Evolutionary conservation across 2,329 filamentous ascomycete species (phyloP).

Genomic region (Clonostachys chloroleuca): DNA sequence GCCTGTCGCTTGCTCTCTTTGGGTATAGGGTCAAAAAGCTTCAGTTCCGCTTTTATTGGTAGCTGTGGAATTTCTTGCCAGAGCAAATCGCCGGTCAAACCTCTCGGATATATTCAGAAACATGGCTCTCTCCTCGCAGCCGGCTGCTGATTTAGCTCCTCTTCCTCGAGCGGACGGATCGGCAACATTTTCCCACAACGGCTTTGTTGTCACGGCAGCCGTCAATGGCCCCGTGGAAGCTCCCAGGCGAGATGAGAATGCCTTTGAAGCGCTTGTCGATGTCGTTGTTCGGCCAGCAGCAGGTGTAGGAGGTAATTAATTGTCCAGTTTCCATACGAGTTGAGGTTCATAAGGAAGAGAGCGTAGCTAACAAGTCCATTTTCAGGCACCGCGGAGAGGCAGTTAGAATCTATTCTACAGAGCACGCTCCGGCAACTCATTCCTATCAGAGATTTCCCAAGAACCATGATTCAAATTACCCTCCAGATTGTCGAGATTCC

Average conservation of each 20-base stretch:
- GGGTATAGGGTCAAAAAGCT: too few species aligned
- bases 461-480: constrained; percentile 74
- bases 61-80: too few species aligned
- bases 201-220: constrained; percentile 77
- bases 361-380: constrained; percentile 9
- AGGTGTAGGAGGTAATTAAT: constrained; percentile 68
- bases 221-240: constrained; percentile 95
- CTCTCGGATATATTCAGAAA: constrained; percentile 4
- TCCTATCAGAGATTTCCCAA: constrained; percentile 69
- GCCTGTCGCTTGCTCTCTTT: too few species aligned
- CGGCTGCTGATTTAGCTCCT: constrained; percentile 48
- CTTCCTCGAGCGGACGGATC: constrained; percentile 76
- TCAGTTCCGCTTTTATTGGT: too few species aligned
- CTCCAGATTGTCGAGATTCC: constrained; percentile 72
- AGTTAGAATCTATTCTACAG: constrained; percentile 75
- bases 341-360: too few species aligned
- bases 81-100: background rate
- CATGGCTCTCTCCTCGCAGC: constrained; percentile 42
- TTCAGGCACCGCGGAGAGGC: constrained; percentile 67
- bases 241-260: constrained; percentile 80
- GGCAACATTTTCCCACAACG: constrained; percentile 68
- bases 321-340: too few species aligned
- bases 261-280: constrained; percentile 87
- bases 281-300: constrained; percentile 83
- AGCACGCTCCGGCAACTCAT: constrained; percentile 70